Evolutionary conservation across 164 flowering plant species (phyloP), one percentile per base, ranked within the genome.

Genomic region (Nymphaea thermarum): DNA sequence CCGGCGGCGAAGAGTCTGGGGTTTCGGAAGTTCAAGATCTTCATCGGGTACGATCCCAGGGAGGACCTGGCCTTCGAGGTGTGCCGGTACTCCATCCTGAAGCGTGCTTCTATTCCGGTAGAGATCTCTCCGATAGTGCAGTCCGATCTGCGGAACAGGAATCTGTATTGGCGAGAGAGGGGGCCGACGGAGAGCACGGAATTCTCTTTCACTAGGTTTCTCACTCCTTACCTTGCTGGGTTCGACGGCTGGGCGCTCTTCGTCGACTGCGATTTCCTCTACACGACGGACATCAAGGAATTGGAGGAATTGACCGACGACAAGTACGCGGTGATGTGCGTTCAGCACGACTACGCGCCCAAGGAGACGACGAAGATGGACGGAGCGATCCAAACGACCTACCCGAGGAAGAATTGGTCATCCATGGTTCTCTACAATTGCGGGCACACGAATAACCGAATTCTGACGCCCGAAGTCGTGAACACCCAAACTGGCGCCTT

Each of bases 391-490:
- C 97, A 93, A 65, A 93, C 96, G 2, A 84, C 86, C 43, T 93
- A 93, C 66, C 96, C 93, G 0, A 82, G 94, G 78, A 90, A 92
- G 85, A 93, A 93, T 53, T 91, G 97, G 98, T 89, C 97, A 6
- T 93, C 98, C 0, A 91, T 91, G 97, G 98, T 91, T 18, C 71
- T 93, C 71, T 93, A 93, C 68, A 93, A 93, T 43, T 93, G 97
- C 72, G 87, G 87, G 15, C 96, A 93, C 66, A 86, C 90, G 0
- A 93, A 93, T 76, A 93, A 91, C 68, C 72, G 73, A 75, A 72
- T 73, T 3, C 69, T 91, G 75, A 85, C 86, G 3, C 98, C 98
- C 0, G 95, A 91, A 65, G 71, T 78, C 17, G 98, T 91, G 70
- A 93, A 89, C 67, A 66, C 82, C 0, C 75, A 93, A 70, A 77